A percentile compares a stretch with the other conserved stretches of the same genome.
phyloP scores from a whole-genome alignment of 2,329 filamentous ascomycete species.

The Achaetomium macrosporum region DNA sequence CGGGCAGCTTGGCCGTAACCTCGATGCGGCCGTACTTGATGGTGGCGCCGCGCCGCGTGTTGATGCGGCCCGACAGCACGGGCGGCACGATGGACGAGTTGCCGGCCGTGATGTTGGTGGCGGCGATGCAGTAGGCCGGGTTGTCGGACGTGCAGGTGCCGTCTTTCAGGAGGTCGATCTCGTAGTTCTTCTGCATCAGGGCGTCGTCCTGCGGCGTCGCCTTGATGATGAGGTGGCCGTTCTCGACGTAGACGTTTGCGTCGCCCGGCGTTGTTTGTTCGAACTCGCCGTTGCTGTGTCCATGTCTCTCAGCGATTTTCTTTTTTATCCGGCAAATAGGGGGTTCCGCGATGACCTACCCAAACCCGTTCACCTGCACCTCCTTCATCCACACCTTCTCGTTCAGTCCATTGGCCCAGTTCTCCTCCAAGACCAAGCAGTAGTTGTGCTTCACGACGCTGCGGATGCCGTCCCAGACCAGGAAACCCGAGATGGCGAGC shows the following conservation, averaged over 20 bases:
- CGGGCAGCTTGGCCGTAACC: conserved; percentile 68
- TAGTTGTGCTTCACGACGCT: conserved; percentile 71
- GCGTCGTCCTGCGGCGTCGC: conserved; percentile 68
- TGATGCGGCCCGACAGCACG: conserved; percentile 70
- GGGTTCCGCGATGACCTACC: no score
- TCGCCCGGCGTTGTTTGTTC: conserved; percentile 65
- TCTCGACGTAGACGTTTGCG: conserved; percentile 68
- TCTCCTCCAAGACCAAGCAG: conserved; percentile 61
- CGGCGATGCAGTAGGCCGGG: conserved; percentile 57
- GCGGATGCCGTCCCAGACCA: conserved; percentile 68
- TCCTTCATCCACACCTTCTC: conserved; percentile 65
- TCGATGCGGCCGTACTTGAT: conserved; percentile 81
- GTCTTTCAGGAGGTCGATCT: conserved; percentile 61
- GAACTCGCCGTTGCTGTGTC: conserved; percentile 70
- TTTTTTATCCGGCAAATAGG: no score
- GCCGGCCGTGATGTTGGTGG: conserved; percentile 63
- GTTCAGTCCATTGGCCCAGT: conserved; percentile 56
- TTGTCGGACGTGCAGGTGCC: conserved; percentile 61
- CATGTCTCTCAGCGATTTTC: conserved; percentile 2
- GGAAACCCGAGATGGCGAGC: conserved; percentile 59
- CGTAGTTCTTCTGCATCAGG: conserved; percentile 59
- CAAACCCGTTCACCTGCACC: conserved; percentile 67
- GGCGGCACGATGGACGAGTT: conserved; percentile 74
- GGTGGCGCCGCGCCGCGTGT: conserved; percentile 61
- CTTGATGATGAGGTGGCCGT: conserved; percentile 66